Evolutionary conservation across 2,329 filamentous ascomycete species (phyloP).

Genomic region (Sarocladiaceae sp.): DNA sequence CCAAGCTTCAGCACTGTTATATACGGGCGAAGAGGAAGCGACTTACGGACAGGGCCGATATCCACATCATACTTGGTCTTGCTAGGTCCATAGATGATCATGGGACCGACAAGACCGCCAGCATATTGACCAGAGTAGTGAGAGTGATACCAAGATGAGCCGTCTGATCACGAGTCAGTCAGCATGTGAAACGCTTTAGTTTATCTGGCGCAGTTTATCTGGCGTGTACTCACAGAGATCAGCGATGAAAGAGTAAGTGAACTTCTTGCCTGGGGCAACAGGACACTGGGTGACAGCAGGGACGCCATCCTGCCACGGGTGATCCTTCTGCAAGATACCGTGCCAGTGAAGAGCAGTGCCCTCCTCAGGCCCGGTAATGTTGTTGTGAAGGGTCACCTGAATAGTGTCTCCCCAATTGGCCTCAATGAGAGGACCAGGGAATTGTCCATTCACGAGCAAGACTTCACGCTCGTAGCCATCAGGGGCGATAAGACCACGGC

Average conservation of each 20-base stretch:
- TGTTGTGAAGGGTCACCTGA: constrained; percentile 64
- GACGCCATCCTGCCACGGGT: constrained; percentile 47
- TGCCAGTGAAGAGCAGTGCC: constrained; percentile 49
- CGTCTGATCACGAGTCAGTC: constrained; percentile 24
- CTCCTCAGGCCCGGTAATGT: constrained; percentile 45
- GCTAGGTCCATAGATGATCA: constrained; percentile 50
- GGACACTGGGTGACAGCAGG: constrained; percentile 57
- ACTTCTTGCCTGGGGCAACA: constrained; percentile 52
- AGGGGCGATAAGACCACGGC: constrained; percentile 42
- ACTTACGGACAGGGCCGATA: constrained; percentile 41
- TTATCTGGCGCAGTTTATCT: neutral
- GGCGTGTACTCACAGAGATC: constrained; percentile 30
- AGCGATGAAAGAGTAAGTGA: constrained; percentile 47
- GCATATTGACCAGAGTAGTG: constrained; percentile 54
- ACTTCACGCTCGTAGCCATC: constrained; percentile 48
- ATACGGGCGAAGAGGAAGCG: constrained; percentile 26
- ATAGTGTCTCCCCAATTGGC: constrained; percentile 58
- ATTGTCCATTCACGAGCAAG: constrained; percentile 59
- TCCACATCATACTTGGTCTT: constrained; percentile 55
- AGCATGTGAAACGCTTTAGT: neutral
- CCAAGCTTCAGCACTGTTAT: constrained; percentile 5
- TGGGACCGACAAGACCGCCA: constrained; percentile 54
- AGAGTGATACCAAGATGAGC: constrained; percentile 53
- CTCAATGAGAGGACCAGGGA: constrained; percentile 60
- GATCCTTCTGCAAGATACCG: constrained; percentile 42